Base-by-base conservation (phyloP, 1,284 basidiomycete species). In the Sphaerobolus stellatus region DNA sequence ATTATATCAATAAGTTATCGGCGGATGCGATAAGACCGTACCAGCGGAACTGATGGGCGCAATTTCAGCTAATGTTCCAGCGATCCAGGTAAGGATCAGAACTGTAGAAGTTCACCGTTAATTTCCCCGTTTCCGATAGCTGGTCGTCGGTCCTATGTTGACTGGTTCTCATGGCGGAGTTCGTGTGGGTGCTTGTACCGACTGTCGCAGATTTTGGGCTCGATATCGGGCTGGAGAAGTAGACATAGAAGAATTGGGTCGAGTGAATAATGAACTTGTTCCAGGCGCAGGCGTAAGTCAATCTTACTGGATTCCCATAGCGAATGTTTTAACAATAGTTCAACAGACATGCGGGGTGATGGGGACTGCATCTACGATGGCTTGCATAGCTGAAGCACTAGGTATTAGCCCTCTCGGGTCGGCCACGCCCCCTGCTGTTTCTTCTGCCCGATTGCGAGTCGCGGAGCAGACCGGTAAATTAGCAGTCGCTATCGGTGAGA, bases 311-410 rank as follows among this genome's bases (percentile, higher is more conserved):
- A 47, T 51, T 4, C 7, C 22, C 36, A 38, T 38, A 4, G 22
- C 18, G 20, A 22, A 43, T 4, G 22, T 9, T 22, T 4, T 43
- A 27, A 27, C 13, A 20, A 36, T 41, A 55, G 43, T 51, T 20
- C 7, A 5, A 34, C 56, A 68, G 65, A 71, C 69, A 1, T 71
- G 68, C 54, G 67, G 69, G 22, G 69, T 71, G 4, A 71, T 71
- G 69, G 69, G 68, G 6, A 71, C 65, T 28, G 69, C 69, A 9
- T 70, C 68, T 4, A 71, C 69, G 1, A 71, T 71, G 69, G 69
- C 69, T 0, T 68, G 66, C 43, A 40, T 71, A 34, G 60, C 66
- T 4, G 69, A 71, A 55, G 69, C 66, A 11, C 58, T 71, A 5
- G 69, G 69, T 5, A 62, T 71, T 31, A 59, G 62, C 16, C 68